Base-by-base conservation (phyloP, 768 basidiomycete species). In the Tubosaeta sp. region DNA sequence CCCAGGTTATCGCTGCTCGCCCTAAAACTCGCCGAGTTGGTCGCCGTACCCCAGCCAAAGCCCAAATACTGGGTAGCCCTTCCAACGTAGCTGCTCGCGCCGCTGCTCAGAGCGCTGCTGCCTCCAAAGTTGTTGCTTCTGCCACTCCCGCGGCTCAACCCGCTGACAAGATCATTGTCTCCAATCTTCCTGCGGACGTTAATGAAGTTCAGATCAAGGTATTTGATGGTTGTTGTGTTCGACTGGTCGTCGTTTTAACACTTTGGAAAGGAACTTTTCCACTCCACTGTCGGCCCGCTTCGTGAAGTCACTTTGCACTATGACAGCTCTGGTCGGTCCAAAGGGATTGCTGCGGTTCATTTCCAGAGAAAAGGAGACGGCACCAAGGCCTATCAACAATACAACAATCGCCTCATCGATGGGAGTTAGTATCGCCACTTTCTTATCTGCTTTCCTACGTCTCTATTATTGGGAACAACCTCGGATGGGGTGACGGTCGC, bases 341-440 rank as follows among this genome's bases (percentile, higher is more conserved):
- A 94, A 67, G 96, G 96, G 51, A 77, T 86, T 54, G 95, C 95
- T 31, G 81, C 87, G 13, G 86, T 99, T 51, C 76, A 82, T 60
- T 98, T 98, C 79, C 75, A 77, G 61, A 82, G 80, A 63, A 87
- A 85, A 64, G 94, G 93, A 52, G 92, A 94, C 64, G 96, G 87
- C 52, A 83, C 83, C 67, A 91, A 87, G 78, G 96, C 96, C 3
- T 94, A 85, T 71, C 80, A 87, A 61, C 83, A 90, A 58, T 99
- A 98, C 78, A 92, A 99, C 81, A 91, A 90, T 76, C 87, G 96
- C 69, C 88, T 98, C 75, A 94, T 99, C 83, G 96, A 99, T 87
- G 93, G 94, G 78, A 96, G 96, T 99, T 89, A 93, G 96, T 98
- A 89, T 80, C 83, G 76, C 74, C 78, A 67, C 62, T 69, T 68